A percentile compares a stretch with the other conserved stretches of the same genome.
phyloP scores from a whole-genome alignment of 352 stramenopile species.

The Phytophthora cryptogea region DNA sequence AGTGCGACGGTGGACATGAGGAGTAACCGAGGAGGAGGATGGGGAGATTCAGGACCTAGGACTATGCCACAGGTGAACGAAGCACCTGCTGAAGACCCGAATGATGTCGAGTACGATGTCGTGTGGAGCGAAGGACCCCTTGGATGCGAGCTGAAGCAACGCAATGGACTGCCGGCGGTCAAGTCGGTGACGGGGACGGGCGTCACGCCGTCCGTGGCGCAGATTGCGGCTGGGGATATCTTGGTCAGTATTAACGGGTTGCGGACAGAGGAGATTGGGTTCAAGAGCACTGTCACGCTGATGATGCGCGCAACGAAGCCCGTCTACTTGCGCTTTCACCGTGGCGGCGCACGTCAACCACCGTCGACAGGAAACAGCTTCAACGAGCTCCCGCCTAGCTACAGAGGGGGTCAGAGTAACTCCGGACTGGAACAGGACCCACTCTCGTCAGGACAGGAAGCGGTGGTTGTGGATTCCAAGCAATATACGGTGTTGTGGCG shows the following conservation, averaged over 20 bases:
- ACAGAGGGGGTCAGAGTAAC: conserved; percentile 15
- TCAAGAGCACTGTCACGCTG: conserved; percentile 74
- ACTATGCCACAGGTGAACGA: conserved; percentile 30
- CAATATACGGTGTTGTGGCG: conserved; percentile 83
- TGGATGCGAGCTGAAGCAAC: conserved; percentile 76
- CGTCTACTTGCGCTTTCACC: conserved; percentile 72
- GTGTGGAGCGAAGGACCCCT: conserved; percentile 75
- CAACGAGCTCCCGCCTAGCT: conserved; percentile 21
- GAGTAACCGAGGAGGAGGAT: conserved; percentile 27
- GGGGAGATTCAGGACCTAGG: conserved; percentile 12
- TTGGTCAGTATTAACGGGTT: conserved; percentile 78
- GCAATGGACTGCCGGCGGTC: conserved; percentile 65
- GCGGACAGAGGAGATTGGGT: conserved; percentile 75
- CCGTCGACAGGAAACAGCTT: conserved; percentile 26
- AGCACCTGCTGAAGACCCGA: conserved; percentile 25
- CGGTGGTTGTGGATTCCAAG: conserved; percentile 33
- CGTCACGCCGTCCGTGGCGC: conserved; percentile 64
- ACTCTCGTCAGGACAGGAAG: not conserved
- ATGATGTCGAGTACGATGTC: conserved; percentile 71
- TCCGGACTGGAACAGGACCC: conserved; percentile 9
- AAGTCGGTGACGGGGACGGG: conserved; percentile 68
- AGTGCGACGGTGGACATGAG: conserved; percentile 37
- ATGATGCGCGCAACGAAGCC: conserved; percentile 81
- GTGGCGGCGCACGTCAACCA: conserved; percentile 35
- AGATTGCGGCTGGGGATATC: conserved; percentile 70